Evolutionary conservation across 1,284 basidiomycete species (phyloP), one percentile per base, ranked within the genome.

Genomic region (Termitomyces sp.): DNA sequence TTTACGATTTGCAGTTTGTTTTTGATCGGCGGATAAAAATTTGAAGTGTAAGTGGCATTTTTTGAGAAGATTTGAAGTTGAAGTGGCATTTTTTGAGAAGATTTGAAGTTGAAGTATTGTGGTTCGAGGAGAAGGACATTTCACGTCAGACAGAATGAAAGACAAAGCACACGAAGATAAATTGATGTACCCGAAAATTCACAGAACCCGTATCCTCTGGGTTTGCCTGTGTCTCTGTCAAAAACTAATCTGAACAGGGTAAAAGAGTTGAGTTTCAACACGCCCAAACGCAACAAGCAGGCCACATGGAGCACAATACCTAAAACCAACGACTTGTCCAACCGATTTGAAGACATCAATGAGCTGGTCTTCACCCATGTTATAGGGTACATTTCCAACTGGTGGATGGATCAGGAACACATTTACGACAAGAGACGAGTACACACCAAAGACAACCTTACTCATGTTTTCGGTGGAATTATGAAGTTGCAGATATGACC

Each of bases 141-240:
- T 70, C 59, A 65, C 64, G 73, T 78, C 70, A 75, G 74, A 78
- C 68, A 64, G 58, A 57, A 54, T 59, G 61, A 60, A 65, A 58
- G 50, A 55, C 58, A 59, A 55, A 53, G 56, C 62, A 66, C 57
- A 68, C 64, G 61, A 61, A 54, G 71, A 70, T 64, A 39, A 68
- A 72, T 67, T 67, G 62, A 78, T 83, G 71, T 79, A 94, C 93
- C 93, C 65, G 90, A 87, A 69, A 94, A 98, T 80, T 97, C 94
- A 75, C 94, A 95, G 69, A 98, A 98, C 12, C 95, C 96, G 68
- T 97, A 99, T 13, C 97, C 96, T 73, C 92, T 94, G 48, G 94
- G 92, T 70, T 96, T 94, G 54, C 95, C 94, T 17, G 94, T 97
- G 56, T 94, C 91, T 63, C 92, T 80, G 75, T 99, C 96, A 72